Evolutionary conservation across 1,284 basidiomycete genomes (phyloP).

Genomic region (Tilletia caries): DNA sequence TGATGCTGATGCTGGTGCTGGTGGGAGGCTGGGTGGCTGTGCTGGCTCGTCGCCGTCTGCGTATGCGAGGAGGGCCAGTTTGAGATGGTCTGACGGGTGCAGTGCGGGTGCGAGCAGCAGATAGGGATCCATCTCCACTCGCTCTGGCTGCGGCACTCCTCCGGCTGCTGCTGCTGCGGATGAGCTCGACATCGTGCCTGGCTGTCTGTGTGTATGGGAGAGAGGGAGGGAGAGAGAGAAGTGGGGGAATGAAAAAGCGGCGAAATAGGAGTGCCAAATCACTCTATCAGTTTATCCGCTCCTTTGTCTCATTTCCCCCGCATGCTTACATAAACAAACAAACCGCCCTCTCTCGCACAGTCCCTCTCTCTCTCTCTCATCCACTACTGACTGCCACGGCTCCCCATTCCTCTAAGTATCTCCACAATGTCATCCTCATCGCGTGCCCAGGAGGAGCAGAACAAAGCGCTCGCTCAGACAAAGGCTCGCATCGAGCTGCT

Average conservation of each 20-base stretch:
- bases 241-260: no score
- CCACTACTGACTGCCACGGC: not conserved
- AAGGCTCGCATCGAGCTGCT: conserved; percentile 63
- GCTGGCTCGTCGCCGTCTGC: conserved; percentile 1
- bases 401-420: not conserved
- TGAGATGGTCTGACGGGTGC: conserved; percentile 29
- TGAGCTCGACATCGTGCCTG: not conserved
- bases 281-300: no score
- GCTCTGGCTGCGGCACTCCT: not conserved
- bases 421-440: not conserved
- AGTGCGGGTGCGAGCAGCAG: conserved; percentile 30
- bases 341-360: not conserved
- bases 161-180: not conserved
- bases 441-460: not conserved
- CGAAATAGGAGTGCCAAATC: no score
- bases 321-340: not conserved
- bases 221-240: no score
- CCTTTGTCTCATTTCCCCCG: no score
- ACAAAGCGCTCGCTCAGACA: conserved; percentile 1
- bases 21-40: not conserved
- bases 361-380: not conserved
- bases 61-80: conserved; percentile 29
- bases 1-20: not conserved
- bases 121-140: conserved; percentile 25
- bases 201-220: no score